A percentile compares a stretch with the other conserved stretches of the same genome.
These are phyloP conservation scores for Euphorbia tirucalli DNA, from an alignment of 345 rosid species.

Conservation along the genomic window DNA sequence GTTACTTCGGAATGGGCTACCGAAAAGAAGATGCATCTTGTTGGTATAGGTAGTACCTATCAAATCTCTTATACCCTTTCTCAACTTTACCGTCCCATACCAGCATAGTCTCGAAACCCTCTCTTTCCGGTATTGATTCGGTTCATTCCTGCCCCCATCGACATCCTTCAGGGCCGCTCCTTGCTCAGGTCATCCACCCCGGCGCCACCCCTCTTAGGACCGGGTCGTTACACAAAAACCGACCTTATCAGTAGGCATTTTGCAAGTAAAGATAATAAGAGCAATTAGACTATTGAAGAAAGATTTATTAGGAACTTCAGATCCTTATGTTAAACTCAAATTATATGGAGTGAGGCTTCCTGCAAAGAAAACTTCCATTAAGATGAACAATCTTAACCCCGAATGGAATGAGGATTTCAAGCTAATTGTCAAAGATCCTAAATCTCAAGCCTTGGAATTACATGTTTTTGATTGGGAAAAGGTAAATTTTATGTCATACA, in stretches of 20 bases:
- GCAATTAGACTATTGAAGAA: conserved; percentile 43
- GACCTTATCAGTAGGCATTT: conserved; percentile 48
- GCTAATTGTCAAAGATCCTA: conserved; percentile 44
- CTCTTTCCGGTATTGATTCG: no score
- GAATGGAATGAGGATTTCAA: conserved; percentile 56
- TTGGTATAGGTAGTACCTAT: no score
- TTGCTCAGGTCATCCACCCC: no score
- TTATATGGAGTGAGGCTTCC: conserved; percentile 44
- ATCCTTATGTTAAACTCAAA: conserved; percentile 48
- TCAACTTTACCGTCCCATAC: no score
- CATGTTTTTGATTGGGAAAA: conserved; percentile 55
- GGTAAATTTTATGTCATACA: conserved; percentile 13
- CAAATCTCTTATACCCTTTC: no score
- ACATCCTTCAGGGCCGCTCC: no score
- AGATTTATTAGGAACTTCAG: conserved; percentile 53
- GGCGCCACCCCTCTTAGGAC: no score
- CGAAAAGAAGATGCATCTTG: no score
- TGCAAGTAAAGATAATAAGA: conserved; percentile 44
- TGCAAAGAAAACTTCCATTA: conserved; percentile 38
- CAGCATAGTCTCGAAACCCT: no score
- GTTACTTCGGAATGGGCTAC: no score
- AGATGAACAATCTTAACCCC: conserved; percentile 50
- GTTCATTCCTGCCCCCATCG: no score
- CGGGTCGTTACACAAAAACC: no score
- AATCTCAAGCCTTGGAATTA: conserved; percentile 43